Evolutionary conservation across 108 stramenopile genomes (phyloP), one percentile per base, ranked within the genome.

Genomic region (Conticribra guillardii): DNA sequence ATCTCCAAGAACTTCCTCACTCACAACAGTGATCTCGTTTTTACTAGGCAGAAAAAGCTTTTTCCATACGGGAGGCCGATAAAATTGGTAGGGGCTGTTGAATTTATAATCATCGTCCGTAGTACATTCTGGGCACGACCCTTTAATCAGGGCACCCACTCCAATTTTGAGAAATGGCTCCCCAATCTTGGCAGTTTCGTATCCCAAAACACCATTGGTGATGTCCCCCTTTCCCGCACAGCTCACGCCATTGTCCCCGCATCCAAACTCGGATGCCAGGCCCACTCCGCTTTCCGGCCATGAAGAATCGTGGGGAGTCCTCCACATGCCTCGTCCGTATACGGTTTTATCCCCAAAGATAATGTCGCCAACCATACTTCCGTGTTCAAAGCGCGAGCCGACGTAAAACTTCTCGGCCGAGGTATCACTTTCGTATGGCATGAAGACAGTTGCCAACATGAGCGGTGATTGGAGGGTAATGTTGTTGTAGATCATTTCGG

Each of bases 271-370:
- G 5, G 88, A 81, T 0, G 92, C 92, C 59, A 93, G 62, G 8
- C 89, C 92, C 14, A 93, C 64, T 4, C 92, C 92, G 60, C 81
- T 82, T 73, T 93, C 92, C 17, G 92, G 81, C 92, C 92, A 93
- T 34, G 71, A 72, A 0, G 85, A 77, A 77, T 93, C 86, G 50
- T 93, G 92, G 1, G 88, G 87, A 8, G 71, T 45, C 31, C 87
- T 59, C 92, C 92, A 93, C 27, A 86, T 54, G 1, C 73, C 67
- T 3, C 68, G 79, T 1, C 86, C 92, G 63, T 83, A 93, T n/a
- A 90, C 60, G 21, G 74, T 27, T 68, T 57, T 56, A 51, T 69
- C 51, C 0, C 74, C 76, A 27, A 71, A 65, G 26, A 51, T 56
- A 49, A 92, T 84, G 50, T 69, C 70, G 27, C 91, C 91, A 52